These are phyloP conservation scores for Fusarium sp. DNA, from an alignment of 2,329 filamentous ascomycete genomes.

Conservation along the genomic window DNA sequence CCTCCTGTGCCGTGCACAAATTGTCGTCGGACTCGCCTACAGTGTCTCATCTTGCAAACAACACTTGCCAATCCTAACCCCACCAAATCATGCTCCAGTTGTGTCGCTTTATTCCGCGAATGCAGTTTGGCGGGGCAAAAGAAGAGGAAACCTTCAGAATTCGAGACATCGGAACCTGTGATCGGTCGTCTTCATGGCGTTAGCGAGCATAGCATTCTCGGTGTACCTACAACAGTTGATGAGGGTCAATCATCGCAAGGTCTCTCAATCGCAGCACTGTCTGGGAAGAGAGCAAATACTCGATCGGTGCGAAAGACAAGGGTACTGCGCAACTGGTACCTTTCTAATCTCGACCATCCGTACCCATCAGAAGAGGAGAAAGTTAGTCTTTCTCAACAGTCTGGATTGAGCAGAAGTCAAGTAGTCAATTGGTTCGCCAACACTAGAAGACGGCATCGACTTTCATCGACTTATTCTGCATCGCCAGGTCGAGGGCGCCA, in stretches of 20 bases:
- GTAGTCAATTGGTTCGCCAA: conserved; percentile 66
- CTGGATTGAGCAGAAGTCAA: conserved; percentile 59
- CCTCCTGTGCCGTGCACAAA: conserved; percentile 59
- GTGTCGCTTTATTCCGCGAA: conserved; percentile 62
- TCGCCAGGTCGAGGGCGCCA: conserved; percentile 44
- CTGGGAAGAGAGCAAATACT: conserved; percentile 52
- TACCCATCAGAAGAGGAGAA: conserved; percentile 64
- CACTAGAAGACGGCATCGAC: conserved; percentile 60
- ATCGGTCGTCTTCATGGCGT: conserved; percentile 63
- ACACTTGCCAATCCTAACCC: conserved; percentile 63
- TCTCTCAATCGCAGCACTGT: conserved; percentile 27
- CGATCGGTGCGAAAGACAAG: conserved; percentile 61
- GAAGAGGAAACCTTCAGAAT: conserved; percentile 59
- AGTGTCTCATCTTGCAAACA: conserved; percentile 63
- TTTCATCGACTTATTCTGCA: conserved; percentile 45
- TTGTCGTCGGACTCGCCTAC: conserved; percentile 59
- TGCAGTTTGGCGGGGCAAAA: conserved; percentile 61
- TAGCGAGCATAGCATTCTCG: conserved; percentile 52
- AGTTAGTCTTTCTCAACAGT: conserved; percentile 53
- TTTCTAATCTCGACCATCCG: conserved; percentile 58
- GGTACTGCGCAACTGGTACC: conserved; percentile 60
- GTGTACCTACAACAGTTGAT: conserved; percentile 17
- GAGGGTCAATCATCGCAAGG: conserved; percentile 12
- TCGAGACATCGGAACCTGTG: conserved; percentile 61
- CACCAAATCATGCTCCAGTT: conserved; percentile 61